A percentile compares a stretch with the other conserved stretches of the same genome.
phyloP scores from a whole-genome alignment of 257 asterid species.

The Perilla frutescens region DNA sequence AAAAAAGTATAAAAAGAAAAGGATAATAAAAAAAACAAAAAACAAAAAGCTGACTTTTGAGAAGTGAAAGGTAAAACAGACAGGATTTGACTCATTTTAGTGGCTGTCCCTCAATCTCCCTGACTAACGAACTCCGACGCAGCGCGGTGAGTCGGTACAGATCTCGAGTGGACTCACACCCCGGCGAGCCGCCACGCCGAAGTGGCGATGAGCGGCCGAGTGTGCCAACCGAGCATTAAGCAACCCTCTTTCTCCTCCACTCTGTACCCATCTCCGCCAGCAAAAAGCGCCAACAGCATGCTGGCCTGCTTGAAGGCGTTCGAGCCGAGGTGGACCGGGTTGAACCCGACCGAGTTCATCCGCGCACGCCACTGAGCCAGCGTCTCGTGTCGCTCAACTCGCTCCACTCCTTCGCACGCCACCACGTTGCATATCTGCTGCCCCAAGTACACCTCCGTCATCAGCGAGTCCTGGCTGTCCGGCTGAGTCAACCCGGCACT shows the following conservation, averaged over 20 bases:
- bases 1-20: not conserved
- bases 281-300: constrained; percentile 72
- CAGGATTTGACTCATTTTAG: constrained; percentile 59
- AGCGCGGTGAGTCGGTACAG: not conserved
- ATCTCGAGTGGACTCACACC: constrained; percentile 34
- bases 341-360: constrained; percentile 65
- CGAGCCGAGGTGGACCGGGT: constrained; percentile 74
- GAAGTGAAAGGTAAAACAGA: constrained; percentile 49
- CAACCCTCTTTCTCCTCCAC: constrained; percentile 91
- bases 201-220: constrained; percentile 79
- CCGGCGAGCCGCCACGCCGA: constrained; percentile 76
- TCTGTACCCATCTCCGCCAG: constrained; percentile 81
- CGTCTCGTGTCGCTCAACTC: constrained; percentile 86
- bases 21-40: not conserved
- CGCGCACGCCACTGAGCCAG: constrained; percentile 74
- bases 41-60: constrained; percentile 33
- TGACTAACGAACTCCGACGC: constrained; percentile 39
- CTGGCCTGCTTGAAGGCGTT: constrained; percentile 92
- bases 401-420: constrained; percentile 77
- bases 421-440: constrained; percentile 88
- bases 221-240: constrained; percentile 88
- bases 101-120: constrained; percentile 43
- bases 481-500: constrained; percentile 62
- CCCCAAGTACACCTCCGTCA: constrained; percentile 85
- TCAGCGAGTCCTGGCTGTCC: constrained; percentile 58